Evolutionary conservation across 108 stramenopile genomes (phyloP), one percentile per base, ranked within the genome.

Genomic region (Pseudonitzschia delicatissima): DNA sequence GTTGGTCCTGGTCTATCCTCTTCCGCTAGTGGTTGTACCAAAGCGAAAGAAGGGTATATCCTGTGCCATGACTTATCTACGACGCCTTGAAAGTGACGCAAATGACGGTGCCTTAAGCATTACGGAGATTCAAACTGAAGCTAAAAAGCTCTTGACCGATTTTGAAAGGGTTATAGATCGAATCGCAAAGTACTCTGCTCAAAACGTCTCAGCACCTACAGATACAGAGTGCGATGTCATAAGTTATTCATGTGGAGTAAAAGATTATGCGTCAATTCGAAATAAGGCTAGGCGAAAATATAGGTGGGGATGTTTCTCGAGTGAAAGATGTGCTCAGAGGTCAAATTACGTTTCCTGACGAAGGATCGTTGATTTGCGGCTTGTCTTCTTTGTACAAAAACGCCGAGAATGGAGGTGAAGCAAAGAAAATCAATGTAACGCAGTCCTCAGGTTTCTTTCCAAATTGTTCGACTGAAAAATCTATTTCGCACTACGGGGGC

Each of bases 391-490:
- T 66, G 4, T 32, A 21, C 32, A 61, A 23, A 18, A 15, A 60
- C 7, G 35, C 55, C 7, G 17, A 40, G 25, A 44, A 45, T 44
- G 26, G 50, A 61, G 27, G 51, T 49, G 28, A 21, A 27, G 17
- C 33, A 31, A 39, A 31, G 18, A 45, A 58, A 48, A 4, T 26
- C 8, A 29, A 23, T 33, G 8, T 29, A 9, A 6, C 13, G 12
- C n/a, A n/a, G n/a, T n/a, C n/a, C n/a, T n/a, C n/a, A n/a, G n/a
- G n/a, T n/a, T n/a, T 11, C 33, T 5, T 68, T 79, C 31, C 51
- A 68, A 47, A 76, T 82, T 28, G 58, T 77, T 0, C 82, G 82
- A 4, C 23, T 83, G 52, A 83, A 83, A 45, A 83, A 83, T 64
- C 39, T 80, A 21, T 83, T 83, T 40, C 51, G 60, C 21, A 50